A percentile compares a stretch with the other conserved stretches of the same genome.
Evolutionary conservation across 352 stramenopile species (phyloP).

Genomic region (Globisporangium carolinianum): DNA sequence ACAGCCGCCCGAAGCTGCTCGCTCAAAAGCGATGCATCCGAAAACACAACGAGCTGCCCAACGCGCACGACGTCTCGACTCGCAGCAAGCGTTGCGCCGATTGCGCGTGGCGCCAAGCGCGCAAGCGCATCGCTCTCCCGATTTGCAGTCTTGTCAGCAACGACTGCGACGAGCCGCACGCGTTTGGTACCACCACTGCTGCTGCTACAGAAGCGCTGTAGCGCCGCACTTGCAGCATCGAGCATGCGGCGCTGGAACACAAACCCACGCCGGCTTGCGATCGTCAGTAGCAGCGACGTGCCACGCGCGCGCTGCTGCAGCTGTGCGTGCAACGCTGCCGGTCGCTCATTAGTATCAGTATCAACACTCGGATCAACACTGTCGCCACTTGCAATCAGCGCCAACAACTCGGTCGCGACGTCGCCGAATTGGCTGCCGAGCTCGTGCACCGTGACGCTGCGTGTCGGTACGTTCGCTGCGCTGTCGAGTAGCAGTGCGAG

Average conservation of each 20-base stretch:
- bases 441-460: constrained; percentile 22
- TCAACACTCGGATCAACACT: neutral
- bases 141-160: constrained; percentile 20
- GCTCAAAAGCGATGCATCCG: constrained; percentile 3
- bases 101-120: constrained; percentile 20
- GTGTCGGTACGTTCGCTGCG: neutral
- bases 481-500: constrained; percentile 12
- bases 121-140: constrained; percentile 21
- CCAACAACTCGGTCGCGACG: constrained; percentile 24
- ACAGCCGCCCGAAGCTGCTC: constrained; percentile 15
- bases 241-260: constrained; percentile 33
- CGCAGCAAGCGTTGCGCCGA: constrained; percentile 9
- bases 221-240: constrained; percentile 10
- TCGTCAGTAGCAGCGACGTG: constrained; percentile 17
- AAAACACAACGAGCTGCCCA: constrained; percentile 28
- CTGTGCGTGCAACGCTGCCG: neutral
- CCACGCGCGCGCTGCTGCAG: too few species aligned
- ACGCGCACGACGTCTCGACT: constrained; percentile 24
- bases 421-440: constrained; percentile 36
- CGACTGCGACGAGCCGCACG: constrained; percentile 29
- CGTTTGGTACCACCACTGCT: constrained; percentile 16
- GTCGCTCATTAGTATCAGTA: too few species aligned
- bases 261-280: constrained; percentile 29
- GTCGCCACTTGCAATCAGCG: neutral
- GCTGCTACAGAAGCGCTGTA: neutral